Base-by-base conservation (phyloP, 2,329 filamentous ascomycete species). In the Fonsecaea pedrosoi region DNA sequence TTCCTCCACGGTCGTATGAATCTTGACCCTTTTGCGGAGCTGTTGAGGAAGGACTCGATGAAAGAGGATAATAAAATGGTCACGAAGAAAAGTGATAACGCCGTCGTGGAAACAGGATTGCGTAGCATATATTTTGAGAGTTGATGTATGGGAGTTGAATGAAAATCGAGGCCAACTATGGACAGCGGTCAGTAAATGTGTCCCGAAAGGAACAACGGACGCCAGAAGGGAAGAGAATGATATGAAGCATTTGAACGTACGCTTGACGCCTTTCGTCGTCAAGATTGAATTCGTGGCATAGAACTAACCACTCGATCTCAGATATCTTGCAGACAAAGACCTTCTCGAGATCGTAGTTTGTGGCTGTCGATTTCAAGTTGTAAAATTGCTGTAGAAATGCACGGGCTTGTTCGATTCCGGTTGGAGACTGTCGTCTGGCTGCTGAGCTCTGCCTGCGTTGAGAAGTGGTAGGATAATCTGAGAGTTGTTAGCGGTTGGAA, bases 351-450 rank as follows among this genome's bases (percentile, higher is more conserved):
- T 62, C 34, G 59, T 37, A 62, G 35, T 62, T 18, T 54, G 13
- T 62, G 35, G 30, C 8, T 62, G 48, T 55, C 34, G 40, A 42
- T 62, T 32, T 34, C 9, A n/a, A 34, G 59, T 62, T 35, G 59
- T 54, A 62, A 4, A 62, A 25, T 38, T 62, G 59, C 59, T 55
- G 59, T 42, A 55, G 59, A 55, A 25, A 62, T 55, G 32, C 40
- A 62, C 59, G 59, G 48, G 59, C 59, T 62, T 62, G 48, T 32
- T 62, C 59, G 42, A 62, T 30, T 54, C 59, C 59, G 30, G 59
- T 45, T 55, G 59, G 37, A 62, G 42, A n/a, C 48, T 54, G 45
- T 62, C 40, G 45, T 38, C 18, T 62, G 32, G 48, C 59, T 54
- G 59, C 59, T 62, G 15, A 4, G 40, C 40, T 45, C 40, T 45